Evolutionary conservation across 73 alveolate species (phyloP).

Genomic region (Paramecium octaurelia): DNA sequence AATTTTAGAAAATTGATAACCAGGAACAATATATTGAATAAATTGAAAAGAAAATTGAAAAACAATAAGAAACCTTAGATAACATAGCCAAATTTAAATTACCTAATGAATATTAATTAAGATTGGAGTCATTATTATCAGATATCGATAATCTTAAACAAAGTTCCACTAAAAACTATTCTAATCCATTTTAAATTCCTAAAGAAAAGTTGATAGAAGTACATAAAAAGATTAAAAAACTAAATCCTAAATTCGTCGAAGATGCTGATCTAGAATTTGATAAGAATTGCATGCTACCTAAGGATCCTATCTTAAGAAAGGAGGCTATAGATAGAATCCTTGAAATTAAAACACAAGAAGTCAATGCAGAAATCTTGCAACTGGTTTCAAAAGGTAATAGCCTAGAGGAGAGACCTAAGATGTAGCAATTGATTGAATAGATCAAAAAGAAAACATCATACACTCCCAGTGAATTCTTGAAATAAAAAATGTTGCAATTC

Average conservation of each 20-base stretch:
- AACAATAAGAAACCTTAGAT: neutral
- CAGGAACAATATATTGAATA: neutral
- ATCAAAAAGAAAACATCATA: neutral
- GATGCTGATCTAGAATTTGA: constrained; percentile 14
- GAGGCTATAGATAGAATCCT: constrained; percentile 27
- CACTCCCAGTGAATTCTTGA: neutral
- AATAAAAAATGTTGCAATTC: neutral
- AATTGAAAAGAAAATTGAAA: neutral
- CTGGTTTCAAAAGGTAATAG: neutral
- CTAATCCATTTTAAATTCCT: neutral
- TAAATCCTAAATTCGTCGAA: neutral
- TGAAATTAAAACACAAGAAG: neutral
- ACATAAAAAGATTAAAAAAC: constrained; percentile 1
- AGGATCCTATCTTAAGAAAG: neutral
- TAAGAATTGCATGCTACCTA: neutral
- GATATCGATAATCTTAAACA: neutral
- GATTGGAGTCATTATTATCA: neutral
- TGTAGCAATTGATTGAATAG: neutral
- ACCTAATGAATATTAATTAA: neutral
- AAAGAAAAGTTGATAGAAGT: neutral
- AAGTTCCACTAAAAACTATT: neutral
- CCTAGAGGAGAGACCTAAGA: constrained; percentile 12
- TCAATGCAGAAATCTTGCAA: neutral
- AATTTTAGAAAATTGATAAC: neutral
- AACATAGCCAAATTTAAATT: neutral